Base-by-base conservation (phyloP, 2,329 filamentous ascomycete genomes). In the Microsporum audouinii region DNA sequence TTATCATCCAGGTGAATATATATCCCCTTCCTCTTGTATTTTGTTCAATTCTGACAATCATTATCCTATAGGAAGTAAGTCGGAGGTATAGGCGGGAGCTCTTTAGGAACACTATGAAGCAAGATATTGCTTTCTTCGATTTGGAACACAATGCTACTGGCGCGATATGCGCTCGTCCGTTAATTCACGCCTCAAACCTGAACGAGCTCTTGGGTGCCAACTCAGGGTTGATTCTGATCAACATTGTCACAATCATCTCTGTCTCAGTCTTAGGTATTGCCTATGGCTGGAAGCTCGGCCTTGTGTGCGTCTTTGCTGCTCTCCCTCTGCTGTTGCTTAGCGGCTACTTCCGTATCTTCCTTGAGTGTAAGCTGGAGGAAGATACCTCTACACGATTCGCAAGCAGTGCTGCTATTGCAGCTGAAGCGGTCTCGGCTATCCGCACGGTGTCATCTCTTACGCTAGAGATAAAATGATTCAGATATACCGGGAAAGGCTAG, bases 151-250 rank as follows among this genome's bases (percentile, higher is more conserved):
- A 84, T 3, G 85, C 88, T 45, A 78, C 89, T 60, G 86, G 87
- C 5, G 87, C 84, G 0, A 73, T 88, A 67, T 96, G 91, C 0
- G 89, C 88, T 0, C 92, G 95, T 27, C 82, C 89, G 61, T 84
- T 86, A 0, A 86, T 88, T 29, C 66, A 96, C 74, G 91, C 91
- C 0, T 95, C 89, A 0, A 87, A 95, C 69, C 81, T 96, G 33
- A 87, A 90, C 10, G 91, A 92, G 14, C 84, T 97, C 53, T 91
- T 88, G 65, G 92, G 92, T 57, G 84, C 86, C 34, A 96, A 90
- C 0, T 81, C 96, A 1, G 91, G 91, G 60, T 95, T 92, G 5
- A 81, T 97, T 62, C 77, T 95, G 45, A 87, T 89, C 71, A 88
- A 91, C 38, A 73, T 81, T 1, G 80, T 89, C 64, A 89, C 88